Conservation (phyloP, 164 flowering plant genomes). For the Magnolia officinalis region DNA sequence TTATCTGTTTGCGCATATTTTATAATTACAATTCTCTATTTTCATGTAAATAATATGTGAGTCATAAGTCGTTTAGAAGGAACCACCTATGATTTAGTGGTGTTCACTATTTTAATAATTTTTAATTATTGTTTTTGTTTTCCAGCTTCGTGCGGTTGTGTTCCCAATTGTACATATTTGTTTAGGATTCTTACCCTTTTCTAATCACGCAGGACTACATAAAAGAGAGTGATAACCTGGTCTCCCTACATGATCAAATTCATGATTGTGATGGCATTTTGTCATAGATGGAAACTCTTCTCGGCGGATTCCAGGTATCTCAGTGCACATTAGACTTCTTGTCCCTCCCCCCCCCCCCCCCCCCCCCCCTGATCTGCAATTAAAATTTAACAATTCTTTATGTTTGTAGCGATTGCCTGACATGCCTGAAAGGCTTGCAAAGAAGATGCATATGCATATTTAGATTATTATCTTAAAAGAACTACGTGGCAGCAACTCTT, state of each 20-base stretch:
- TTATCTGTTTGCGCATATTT: neutral
- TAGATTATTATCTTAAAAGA: too few species aligned
- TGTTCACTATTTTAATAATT: too few species aligned
- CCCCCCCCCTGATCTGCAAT: neutral
- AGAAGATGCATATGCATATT: neutral
- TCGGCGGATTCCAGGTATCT: conserved; percentile 92
- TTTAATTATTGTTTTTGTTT: neutral
- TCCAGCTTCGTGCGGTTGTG: neutral
- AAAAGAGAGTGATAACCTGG: conserved; percentile 91
- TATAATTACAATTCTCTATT: neutral
- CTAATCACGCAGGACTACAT: conserved; percentile 74
- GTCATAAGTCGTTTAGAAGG: neutral
- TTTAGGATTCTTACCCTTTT: neutral
- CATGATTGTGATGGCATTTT: conserved; percentile 87
- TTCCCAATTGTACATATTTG: neutral
- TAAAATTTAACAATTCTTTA: neutral
- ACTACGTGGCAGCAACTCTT: too few species aligned
- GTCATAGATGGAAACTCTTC: conserved; percentile 95
- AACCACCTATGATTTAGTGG: neutral
- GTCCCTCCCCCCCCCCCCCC: too few species aligned
- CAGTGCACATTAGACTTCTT: neutral
- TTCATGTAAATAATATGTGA: neutral
- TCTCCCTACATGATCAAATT: conserved; percentile 94
- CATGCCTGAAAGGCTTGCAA: neutral
- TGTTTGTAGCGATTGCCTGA: neutral